Percentiles rank a stretch among this genome's conserved stretches.
These are phyloP conservation scores for Monilinia fructigena DNA, from an alignment of 2,329 filamentous ascomycete genomes.

Conservation along the genomic window DNA sequence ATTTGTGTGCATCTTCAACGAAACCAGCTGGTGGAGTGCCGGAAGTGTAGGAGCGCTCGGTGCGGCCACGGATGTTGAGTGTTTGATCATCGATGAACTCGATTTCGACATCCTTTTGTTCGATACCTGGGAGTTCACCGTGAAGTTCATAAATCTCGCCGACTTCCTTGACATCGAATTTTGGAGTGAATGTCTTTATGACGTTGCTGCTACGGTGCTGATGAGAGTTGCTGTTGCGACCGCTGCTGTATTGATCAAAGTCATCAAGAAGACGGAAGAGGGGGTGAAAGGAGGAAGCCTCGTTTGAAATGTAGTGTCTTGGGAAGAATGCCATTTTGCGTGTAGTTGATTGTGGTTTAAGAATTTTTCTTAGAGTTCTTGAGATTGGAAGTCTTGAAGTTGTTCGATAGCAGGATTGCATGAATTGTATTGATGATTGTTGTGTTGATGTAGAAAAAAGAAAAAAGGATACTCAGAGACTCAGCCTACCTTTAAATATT, in stretches of 20 bases:
- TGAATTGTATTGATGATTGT: constrained; percentile 23
- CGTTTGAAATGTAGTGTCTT: constrained; percentile 44
- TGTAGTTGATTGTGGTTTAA: constrained; percentile 34
- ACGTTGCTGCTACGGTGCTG: constrained; percentile 28
- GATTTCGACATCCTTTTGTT: constrained; percentile 71
- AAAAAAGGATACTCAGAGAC: neutral
- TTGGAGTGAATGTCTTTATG: constrained; percentile 62
- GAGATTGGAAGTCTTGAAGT: constrained; percentile 22
- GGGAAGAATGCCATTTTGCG: constrained; percentile 62
- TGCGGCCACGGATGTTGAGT: constrained; percentile 66
- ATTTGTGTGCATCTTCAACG: constrained; percentile 45
- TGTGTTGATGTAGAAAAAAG: constrained; percentile 22
- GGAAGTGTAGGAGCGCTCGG: constrained; percentile 61
- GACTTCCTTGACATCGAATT: constrained; percentile 75
- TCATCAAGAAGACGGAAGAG: constrained; percentile 65
- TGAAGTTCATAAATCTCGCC: constrained; percentile 70
- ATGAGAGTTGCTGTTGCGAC: constrained; percentile 18
- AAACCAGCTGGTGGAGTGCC: constrained; percentile 47
- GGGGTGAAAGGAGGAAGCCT: constrained; percentile 51
- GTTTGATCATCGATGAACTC: constrained; percentile 78
- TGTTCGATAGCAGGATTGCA: constrained; percentile 21
- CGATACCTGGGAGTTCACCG: constrained; percentile 74
- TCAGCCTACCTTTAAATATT: constrained; percentile 22
- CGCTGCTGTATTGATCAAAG: constrained; percentile 55
- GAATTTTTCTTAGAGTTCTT: constrained; percentile 23